Base-by-base conservation (phyloP, 164 flowering plant species). In the Vitis amurensis region DNA sequence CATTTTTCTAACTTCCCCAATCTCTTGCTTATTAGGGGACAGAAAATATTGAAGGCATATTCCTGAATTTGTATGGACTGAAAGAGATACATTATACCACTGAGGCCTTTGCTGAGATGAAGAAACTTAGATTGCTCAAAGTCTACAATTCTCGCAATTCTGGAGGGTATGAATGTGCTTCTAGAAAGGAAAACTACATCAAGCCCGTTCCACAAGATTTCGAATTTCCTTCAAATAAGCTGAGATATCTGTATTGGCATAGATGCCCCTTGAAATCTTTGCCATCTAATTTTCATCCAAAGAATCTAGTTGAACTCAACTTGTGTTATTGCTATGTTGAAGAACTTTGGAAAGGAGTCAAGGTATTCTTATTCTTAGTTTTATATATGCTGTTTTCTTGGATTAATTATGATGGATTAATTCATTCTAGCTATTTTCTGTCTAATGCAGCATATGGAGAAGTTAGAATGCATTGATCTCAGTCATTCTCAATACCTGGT, bases 381-480 rank as follows among this genome's bases (percentile, higher is more conserved):
- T 23, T 23, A 23, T 23, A 23, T 7, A 1, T 9, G 23, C 5
- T 7, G 0, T 17, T n/a, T 57, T 13, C 14, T 52, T 51, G n/a
- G 4, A 15, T 4, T 17, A 0, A 2, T 4, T 27, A 13, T 5
- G 6, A 15, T 11, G 4, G 12, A 23, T 23, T 23, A 3, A 0
- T 51, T 56, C 29, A 14, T 47, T 3, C 29, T 17, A 12, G 14
- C 2, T 16, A 3, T 13, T 9, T 50, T 29, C 2, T 15, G 17
- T 1, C 2, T 3, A 15, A 11, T 11, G 12, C 66, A 71, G 75
- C 1, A 30, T 3, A 27, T 71, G 2, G 13, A 47, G 11, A 71
- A 29, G 12, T 53, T 76, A 61, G 68, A 71, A 37, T 4, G 63
- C n/a, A 47, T 76, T 2, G 30, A 67, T 55, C 72, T 76, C 16